Conservation (phyloP, 1,139 yeast species). For the Yamadazyma spencermartinsiae region DNA sequence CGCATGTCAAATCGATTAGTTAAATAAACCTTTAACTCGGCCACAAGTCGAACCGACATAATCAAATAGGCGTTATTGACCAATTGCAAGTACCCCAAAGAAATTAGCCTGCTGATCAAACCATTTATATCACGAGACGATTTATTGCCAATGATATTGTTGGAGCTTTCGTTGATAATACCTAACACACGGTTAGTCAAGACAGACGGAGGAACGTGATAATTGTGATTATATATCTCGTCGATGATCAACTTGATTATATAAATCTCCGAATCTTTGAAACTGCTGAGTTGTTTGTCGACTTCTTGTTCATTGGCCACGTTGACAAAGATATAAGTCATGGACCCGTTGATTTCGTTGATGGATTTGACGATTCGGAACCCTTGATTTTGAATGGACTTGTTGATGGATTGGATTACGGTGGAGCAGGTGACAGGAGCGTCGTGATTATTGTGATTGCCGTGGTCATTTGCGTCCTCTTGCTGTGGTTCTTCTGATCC, state of each 20-base stretch:
- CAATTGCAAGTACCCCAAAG: conserved; percentile 54
- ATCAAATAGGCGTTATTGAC: conserved; percentile 27
- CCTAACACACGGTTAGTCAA: conserved; percentile 8
- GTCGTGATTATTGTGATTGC: too few relatives aligned
- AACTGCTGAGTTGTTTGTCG: conserved; percentile 41
- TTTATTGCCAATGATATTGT: conserved; percentile 10
- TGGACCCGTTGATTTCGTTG: conserved; percentile 36
- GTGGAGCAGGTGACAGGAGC: conserved; percentile 11
- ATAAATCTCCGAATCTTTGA: conserved; percentile 49
- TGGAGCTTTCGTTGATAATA: background rate
- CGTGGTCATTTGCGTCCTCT: too few relatives aligned
- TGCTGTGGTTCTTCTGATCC: background rate
- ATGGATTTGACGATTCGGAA: conserved; percentile 43
- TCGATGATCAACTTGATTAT: conserved; percentile 52
- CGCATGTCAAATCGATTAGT: conserved; percentile 41
- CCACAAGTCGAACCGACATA: conserved; percentile 41
- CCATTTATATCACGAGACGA: conserved; percentile 32
- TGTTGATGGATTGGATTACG: conserved; percentile 40
- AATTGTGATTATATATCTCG: conserved; percentile 31
- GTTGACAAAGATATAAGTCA: conserved; percentile 45
- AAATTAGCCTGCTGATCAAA: conserved; percentile 41
- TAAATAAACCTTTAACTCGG: conserved; percentile 50
- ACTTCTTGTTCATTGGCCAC: conserved; percentile 25
- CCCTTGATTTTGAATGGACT: conserved; percentile 38
- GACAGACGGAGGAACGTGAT: conserved; percentile 8